Evolutionary conservation across 2,329 filamentous ascomycete species (phyloP).

Genomic region (Colletotrichum sp.): DNA sequence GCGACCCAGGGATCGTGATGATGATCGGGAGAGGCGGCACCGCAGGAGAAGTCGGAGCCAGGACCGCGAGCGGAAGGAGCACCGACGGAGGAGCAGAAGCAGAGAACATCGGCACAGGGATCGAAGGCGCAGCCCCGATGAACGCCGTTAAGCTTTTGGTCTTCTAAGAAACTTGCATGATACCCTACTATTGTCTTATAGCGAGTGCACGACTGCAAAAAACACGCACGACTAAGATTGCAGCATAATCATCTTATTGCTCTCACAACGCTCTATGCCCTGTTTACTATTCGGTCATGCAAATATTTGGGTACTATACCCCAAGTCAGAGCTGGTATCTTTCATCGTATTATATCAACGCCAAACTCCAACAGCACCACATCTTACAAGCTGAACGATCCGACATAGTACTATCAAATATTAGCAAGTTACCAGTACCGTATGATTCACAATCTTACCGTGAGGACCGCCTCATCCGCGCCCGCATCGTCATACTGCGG

Average conservation of each 20-base stretch:
- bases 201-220: neutral
- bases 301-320: neutral
- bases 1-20: neutral
- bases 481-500: conserved; percentile 70
- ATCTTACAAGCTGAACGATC: conserved; percentile 38
- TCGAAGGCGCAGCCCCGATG: conserved; percentile 6
- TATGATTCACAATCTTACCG: conserved; percentile 55
- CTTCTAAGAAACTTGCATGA: neutral
- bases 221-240: neutral
- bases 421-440: neutral
- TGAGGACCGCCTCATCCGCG: conserved; percentile 76
- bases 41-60: conserved; percentile 7
- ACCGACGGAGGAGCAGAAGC: conserved; percentile 15
- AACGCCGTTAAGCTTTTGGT: neutral
- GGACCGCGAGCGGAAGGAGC: conserved; percentile 5
- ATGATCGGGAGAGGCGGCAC: conserved; percentile 12
- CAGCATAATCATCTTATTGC: neutral
- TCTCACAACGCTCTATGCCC: neutral
- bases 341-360: neutral
- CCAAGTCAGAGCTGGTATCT: neutral
- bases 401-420: conserved; percentile 39
- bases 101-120: conserved; percentile 6
- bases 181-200: neutral
- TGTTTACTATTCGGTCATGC: neutral
- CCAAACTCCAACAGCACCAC: neutral